Evolutionary conservation across 2,329 filamentous ascomycete species (phyloP).

Genomic region (Pseudocercospora vitis): DNA sequence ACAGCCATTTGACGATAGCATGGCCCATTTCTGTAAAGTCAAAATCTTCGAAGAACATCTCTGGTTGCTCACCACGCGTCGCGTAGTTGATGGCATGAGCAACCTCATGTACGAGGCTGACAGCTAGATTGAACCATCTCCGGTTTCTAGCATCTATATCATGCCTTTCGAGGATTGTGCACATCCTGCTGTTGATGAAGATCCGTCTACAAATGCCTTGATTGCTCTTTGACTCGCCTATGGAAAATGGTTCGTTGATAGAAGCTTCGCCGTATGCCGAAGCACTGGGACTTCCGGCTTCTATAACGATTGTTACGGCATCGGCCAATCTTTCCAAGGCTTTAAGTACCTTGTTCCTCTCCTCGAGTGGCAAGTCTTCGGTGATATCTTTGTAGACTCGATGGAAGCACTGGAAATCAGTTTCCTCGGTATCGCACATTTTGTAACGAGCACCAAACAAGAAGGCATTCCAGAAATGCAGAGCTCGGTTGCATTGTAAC

Average conservation of each 20-base stretch:
- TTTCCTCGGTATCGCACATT: too few relatives aligned
- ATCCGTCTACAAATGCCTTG: too few relatives aligned
- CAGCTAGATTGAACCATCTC: conserved; percentile 3
- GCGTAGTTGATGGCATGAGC: conserved; percentile 8
- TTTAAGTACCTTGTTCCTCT: not conserved
- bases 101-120: conserved; percentile 12
- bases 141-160: not conserved
- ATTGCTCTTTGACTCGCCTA: too few relatives aligned
- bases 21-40: conserved; percentile 14
- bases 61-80: not conserved
- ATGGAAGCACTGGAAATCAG: not conserved
- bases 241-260: too few relatives aligned
- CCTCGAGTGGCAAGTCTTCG: not conserved
- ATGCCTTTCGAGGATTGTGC: not conserved
- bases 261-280: too few relatives aligned
- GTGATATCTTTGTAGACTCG: not conserved
- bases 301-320: not conserved
- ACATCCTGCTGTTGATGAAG: not conserved
- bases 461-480: too few relatives aligned
- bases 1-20: conserved; percentile 7
- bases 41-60: conserved; percentile 10
- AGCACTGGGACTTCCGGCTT: too few relatives aligned
- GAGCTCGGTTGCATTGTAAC: too few relatives aligned
- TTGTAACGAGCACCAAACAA: too few relatives aligned
- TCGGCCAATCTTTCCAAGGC: not conserved